A percentile compares a stretch with the other conserved stretches of the same genome.
Evolutionary conservation across 2,329 filamentous ascomycete genomes (phyloP).

Genomic region (Thelonectria rubi): DNA sequence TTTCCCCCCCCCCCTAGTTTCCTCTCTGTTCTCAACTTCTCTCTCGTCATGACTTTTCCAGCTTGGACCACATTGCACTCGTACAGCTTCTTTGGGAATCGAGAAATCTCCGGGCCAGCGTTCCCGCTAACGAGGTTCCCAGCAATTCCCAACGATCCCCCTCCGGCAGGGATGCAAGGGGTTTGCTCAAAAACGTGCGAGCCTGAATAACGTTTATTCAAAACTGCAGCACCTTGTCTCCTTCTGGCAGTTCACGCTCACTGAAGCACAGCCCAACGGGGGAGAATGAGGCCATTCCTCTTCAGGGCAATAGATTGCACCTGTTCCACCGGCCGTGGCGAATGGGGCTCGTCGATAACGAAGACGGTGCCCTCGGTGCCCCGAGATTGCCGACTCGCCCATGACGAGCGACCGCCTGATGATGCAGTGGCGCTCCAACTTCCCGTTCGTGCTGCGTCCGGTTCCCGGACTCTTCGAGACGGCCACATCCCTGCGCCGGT

Average conservation of each 20-base stretch:
- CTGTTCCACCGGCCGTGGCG: neutral
- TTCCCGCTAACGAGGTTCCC: neutral
- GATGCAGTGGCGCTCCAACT: neutral
- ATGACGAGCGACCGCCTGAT: neutral
- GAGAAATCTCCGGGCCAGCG: neutral
- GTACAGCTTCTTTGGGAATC: conserved; percentile 4
- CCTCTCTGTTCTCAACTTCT: no score
- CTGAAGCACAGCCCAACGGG: neutral
- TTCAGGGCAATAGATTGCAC: conserved; percentile 36
- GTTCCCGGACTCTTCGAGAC: neutral
- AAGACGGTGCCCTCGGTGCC: conserved; percentile 11
- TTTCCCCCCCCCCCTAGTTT: neutral
- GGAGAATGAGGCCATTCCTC: conserved; percentile 20
- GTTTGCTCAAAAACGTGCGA: neutral
- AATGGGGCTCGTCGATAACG: conserved; percentile 29
- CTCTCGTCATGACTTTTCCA: neutral
- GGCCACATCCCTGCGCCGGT: neutral
- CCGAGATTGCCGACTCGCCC: conserved; percentile 34
- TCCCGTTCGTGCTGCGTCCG: neutral
- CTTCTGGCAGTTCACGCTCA: conserved; percentile 37
- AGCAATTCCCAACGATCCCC: neutral
- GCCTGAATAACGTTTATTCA: neutral
- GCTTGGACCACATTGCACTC: neutral
- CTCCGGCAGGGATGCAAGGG: neutral
- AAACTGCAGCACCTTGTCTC: neutral